Percentiles rank a stretch among this genome's conserved stretches.
These are phyloP conservation scores for Phyllosticta capitalensis DNA, from an alignment of 2,329 filamentous ascomycete genomes.

Conservation along the genomic window DNA sequence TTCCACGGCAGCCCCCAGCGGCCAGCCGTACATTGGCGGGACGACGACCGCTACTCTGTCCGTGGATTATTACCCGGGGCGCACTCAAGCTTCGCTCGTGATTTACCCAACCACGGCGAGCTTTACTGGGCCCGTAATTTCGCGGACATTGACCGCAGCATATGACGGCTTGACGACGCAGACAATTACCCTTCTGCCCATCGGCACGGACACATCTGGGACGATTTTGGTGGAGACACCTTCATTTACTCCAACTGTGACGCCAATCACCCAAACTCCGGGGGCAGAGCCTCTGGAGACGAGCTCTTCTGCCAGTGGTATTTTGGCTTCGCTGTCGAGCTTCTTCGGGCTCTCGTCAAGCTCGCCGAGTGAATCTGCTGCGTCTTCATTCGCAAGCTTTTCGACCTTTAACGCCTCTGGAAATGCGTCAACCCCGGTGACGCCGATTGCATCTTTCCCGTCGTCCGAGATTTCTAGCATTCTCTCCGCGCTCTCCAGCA, in stretches of 20 bases:
- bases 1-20: neutral
- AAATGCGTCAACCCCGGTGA: neutral
- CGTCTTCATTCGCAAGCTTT: neutral
- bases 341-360: neutral
- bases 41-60: neutral
- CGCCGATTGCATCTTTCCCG: neutral
- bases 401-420: neutral
- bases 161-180: neutral
- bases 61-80: neutral
- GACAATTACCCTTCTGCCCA: neutral
- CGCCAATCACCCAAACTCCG: neutral
- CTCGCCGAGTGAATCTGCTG: neutral
- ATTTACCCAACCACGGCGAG: neutral
- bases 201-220: neutral
- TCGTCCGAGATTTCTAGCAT: neutral
- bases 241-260: neutral
- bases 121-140: neutral
- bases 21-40: neutral
- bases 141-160: neutral
- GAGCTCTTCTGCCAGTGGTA: neutral
- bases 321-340: neutral
- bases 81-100: neutral
- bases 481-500: neutral
- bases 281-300: neutral
- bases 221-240: constrained; percentile 1